A percentile compares a stretch with the other conserved stretches of the same genome.
These are phyloP conservation scores for Saxispiralis lemnorum DNA, from an alignment of 495 filamentous ascomycete species.

Conservation along the genomic window DNA sequence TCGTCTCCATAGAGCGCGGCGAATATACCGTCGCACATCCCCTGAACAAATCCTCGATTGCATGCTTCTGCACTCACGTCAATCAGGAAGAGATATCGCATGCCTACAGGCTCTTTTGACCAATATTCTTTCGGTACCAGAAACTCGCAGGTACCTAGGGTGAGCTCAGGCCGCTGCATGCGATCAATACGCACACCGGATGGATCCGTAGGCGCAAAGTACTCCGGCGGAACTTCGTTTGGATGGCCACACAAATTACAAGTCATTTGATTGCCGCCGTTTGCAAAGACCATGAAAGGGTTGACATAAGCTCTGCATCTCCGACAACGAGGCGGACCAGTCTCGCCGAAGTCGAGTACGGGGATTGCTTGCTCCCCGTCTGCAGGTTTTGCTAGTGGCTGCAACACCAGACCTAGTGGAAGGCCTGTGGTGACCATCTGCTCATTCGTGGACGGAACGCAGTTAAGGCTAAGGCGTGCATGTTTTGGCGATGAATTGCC, in stretches of 20 bases:
- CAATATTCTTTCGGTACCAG: slow-evolving; percentile 96
- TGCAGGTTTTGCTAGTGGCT: slow-evolving; percentile 71
- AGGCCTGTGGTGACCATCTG: slow-evolving; percentile 60
- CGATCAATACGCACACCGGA: slow-evolving; percentile 76
- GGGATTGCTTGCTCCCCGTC: slow-evolving; percentile 77
- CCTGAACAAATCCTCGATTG: slow-evolving; percentile 76
- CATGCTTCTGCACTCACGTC: slow-evolving; percentile 82
- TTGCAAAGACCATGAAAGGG: slow-evolving; percentile 92
- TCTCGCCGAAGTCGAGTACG: slow-evolving; percentile 86
- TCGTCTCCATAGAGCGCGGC: slow-evolving; percentile 60
- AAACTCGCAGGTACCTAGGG: slow-evolving; percentile 84
- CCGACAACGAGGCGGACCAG: slow-evolving; percentile 78
- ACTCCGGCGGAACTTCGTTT: slow-evolving; percentile 82
- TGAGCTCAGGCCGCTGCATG: slow-evolving; percentile 74
- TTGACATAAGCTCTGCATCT: slow-evolving; percentile 96
- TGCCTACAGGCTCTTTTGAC: slow-evolving; percentile 79
- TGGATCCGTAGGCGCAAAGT: slow-evolving; percentile 80
- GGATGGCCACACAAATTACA: slow-evolving; percentile 98
- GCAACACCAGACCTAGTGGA: slow-evolving; percentile 73
- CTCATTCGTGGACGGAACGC: slow-evolving; percentile 69
- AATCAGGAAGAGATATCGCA: slow-evolving; percentile 79
- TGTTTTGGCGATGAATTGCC: slow-evolving; percentile 94
- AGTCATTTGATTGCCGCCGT: slow-evolving; percentile 86
- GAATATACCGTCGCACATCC: slow-evolving; percentile 77
- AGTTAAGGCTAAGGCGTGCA: slow-evolving; percentile 77